These are phyloP conservation scores for Stachybotrys echinatus DNA, from an alignment of 2,329 filamentous ascomycete genomes.

Conservation along the genomic window DNA sequence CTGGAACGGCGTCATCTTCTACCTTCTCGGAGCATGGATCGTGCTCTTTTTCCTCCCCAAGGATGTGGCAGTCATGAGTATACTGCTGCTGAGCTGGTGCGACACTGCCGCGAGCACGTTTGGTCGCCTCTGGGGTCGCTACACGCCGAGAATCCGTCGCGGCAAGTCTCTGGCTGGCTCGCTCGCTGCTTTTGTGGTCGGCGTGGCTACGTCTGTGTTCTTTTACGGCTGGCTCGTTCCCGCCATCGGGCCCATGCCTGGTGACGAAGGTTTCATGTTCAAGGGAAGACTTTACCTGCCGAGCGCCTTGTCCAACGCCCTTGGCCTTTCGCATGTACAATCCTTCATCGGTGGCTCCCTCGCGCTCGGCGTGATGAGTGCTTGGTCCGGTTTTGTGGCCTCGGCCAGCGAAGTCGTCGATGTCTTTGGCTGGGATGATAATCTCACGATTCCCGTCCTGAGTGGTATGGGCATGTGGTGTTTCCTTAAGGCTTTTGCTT, in stretches of 20 bases:
- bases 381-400: slow-evolving; percentile 85
- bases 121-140: slow-evolving; percentile 80
- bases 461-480: slow-evolving; percentile 86
- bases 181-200: slow-evolving; percentile 74
- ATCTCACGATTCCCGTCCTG: slow-evolving; percentile 90
- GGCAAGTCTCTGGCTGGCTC: slow-evolving; percentile 93
- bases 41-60: slow-evolving; percentile 87
- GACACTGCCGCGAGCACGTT: slow-evolving; percentile 96
- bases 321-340: slow-evolving; percentile 56
- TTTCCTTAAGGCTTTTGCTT: slow-evolving; percentile 82
- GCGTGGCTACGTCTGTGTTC: slow-evolving; percentile 72
- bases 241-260: slow-evolving; percentile 57
- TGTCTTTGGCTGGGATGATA: slow-evolving; percentile 93
- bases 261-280: slow-evolving; percentile 73
- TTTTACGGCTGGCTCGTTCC: slow-evolving; percentile 90
- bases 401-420: slow-evolving; percentile 88
- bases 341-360: slow-evolving; percentile 62
- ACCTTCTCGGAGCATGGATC: slow-evolving; percentile 83
- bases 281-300: slow-evolving; percentile 71
- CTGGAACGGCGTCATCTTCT: slow-evolving; percentile 97
- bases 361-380: slow-evolving; percentile 74
- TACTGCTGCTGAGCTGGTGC: slow-evolving; percentile 93
- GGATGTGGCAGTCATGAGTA: slow-evolving; percentile 83
- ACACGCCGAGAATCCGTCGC: slow-evolving; percentile 77
- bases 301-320: slow-evolving; percentile 43